Conservation (phyloP, 2,329 filamentous ascomycete genomes). For the Stemphylium lycopersici region DNA sequence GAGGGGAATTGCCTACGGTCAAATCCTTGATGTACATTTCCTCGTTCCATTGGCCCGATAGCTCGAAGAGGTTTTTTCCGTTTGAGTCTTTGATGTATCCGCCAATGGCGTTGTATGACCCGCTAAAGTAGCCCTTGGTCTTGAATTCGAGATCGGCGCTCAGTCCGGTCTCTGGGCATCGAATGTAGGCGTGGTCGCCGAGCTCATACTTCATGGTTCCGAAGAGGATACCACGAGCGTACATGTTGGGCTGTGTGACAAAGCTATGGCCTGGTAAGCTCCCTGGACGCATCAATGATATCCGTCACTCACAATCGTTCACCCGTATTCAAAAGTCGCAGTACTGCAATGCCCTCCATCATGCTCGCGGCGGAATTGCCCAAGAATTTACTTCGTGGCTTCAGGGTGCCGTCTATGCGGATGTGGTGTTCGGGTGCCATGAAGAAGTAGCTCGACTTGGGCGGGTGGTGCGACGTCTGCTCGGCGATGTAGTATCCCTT, state of each 20-base stretch:
- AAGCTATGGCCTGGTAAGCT: slow-evolving; percentile 62
- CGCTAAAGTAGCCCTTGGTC: slow-evolving; percentile 95
- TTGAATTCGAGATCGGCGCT: slow-evolving; percentile 96
- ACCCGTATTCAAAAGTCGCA: slow-evolving; percentile 81
- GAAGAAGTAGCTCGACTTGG: slow-evolving; percentile 99
- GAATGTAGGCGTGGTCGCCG: slow-evolving; percentile 91
- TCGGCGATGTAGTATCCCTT: slow-evolving; percentile 95
- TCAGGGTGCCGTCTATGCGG: slow-evolving; percentile 92
- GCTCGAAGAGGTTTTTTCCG: slow-evolving; percentile 85
- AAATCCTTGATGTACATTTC: slow-evolving; percentile 93
- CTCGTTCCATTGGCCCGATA: slow-evolving; percentile 88
- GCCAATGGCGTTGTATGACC: slow-evolving; percentile 94
- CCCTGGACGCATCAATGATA: neutral
- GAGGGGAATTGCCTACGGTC: slow-evolving; percentile 60
- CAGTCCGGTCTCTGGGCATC: slow-evolving; percentile 86
- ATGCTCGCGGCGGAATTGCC: slow-evolving; percentile 97
- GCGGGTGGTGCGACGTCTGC: slow-evolving; percentile 97
- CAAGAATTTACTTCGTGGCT: slow-evolving; percentile 91
- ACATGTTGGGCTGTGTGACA: slow-evolving; percentile 98
- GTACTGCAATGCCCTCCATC: slow-evolving; percentile 94
- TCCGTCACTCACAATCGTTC: slow-evolving; percentile 76
- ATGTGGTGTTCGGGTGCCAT: slow-evolving; percentile 94
- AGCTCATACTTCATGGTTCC: slow-evolving; percentile 99
- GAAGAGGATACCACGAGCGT: slow-evolving; percentile 93
- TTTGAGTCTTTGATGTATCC: slow-evolving; percentile 88